Evolutionary conservation across 179 eudicot genomes (phyloP).

Genomic region (Corrigiola litoralis): DNA sequence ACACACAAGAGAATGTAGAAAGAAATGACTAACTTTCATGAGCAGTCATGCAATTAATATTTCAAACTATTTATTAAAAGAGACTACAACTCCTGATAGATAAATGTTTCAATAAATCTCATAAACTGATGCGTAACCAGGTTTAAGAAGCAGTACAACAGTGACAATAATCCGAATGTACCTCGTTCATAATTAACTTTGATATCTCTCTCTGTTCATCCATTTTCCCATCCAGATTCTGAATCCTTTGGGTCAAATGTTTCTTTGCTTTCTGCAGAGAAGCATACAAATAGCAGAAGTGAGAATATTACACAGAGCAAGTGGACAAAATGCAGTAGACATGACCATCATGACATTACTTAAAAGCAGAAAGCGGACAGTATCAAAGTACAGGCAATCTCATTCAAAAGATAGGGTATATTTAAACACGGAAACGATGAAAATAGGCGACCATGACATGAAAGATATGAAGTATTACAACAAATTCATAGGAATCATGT

Average conservation of each 20-base stretch:
- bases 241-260: conserved; percentile 85
- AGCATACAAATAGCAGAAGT: not conserved
- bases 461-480: not conserved
- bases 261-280: conserved; percentile 64
- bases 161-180: conserved; percentile 15
- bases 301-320: not conserved
- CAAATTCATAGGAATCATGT: not conserved
- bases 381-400: not conserved
- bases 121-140: not conserved
- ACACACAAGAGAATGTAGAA: no score
- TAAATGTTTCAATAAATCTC: not conserved
- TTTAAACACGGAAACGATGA: no score
- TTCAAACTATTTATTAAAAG: no score
- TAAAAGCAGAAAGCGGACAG: not conserved
- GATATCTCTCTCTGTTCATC: conserved; percentile 78
- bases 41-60: no score
- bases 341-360: not conserved
- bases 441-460: not conserved
- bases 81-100: not conserved
- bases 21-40: no score
- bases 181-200: conserved; percentile 63
- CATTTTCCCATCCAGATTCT: conserved; percentile 77
- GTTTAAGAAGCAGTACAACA: not conserved
- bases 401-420: not conserved
- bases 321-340: conserved; percentile 2